These are phyloP conservation scores for Kazachstania bromeliacearum DNA, from an alignment of 805 yeast species.

Conservation along the genomic window DNA sequence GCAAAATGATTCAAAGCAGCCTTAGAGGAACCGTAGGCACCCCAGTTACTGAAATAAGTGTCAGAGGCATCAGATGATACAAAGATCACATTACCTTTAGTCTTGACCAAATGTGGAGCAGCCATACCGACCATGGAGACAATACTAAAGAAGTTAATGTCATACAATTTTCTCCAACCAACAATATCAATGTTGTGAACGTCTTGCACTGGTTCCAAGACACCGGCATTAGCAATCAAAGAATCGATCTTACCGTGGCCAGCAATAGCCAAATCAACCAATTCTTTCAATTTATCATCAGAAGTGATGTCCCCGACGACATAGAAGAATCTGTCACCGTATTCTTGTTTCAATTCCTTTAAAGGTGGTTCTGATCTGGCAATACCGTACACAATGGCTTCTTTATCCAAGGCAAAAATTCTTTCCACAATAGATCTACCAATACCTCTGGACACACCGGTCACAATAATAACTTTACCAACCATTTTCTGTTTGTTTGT, in stretches of 20 bases:
- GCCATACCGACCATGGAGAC: slow-evolving; percentile 48
- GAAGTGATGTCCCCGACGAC: slow-evolving; percentile 57
- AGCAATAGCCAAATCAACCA: slow-evolving; percentile 39
- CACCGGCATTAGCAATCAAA: slow-evolving; percentile 73
- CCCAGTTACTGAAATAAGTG: slow-evolving; percentile 48
- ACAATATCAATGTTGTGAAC: slow-evolving; percentile 36
- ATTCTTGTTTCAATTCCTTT: slow-evolving; percentile 33
- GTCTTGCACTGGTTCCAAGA: slow-evolving; percentile 63
- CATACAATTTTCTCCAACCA: slow-evolving; percentile 57
- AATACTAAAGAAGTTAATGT: slow-evolving; percentile 70
- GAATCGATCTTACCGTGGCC: slow-evolving; percentile 55
- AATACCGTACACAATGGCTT: slow-evolving; percentile 49
- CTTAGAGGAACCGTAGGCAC: slow-evolving; percentile 83
- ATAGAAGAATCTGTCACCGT: slow-evolving; percentile 44
- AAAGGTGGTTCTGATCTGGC: slow-evolving; percentile 57
- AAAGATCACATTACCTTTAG: slow-evolving; percentile 53
- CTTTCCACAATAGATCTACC: slow-evolving; percentile 64
- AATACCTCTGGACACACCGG: slow-evolving; percentile 68
- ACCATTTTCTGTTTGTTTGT: slow-evolving; percentile 8
- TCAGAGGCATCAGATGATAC: slow-evolving; percentile 86
- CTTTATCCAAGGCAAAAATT: slow-evolving; percentile 31
- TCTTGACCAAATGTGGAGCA: slow-evolving; percentile 46
- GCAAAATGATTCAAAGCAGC: slow-evolving; percentile 82
- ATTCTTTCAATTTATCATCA: slow-evolving; percentile 20
- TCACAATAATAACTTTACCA: slow-evolving; percentile 40